Percentiles rank a stretch among this genome's conserved stretches.
Conservation (phyloP, 2,329 filamentous ascomycete genomes). For the Hortaea werneckii region DNA sequence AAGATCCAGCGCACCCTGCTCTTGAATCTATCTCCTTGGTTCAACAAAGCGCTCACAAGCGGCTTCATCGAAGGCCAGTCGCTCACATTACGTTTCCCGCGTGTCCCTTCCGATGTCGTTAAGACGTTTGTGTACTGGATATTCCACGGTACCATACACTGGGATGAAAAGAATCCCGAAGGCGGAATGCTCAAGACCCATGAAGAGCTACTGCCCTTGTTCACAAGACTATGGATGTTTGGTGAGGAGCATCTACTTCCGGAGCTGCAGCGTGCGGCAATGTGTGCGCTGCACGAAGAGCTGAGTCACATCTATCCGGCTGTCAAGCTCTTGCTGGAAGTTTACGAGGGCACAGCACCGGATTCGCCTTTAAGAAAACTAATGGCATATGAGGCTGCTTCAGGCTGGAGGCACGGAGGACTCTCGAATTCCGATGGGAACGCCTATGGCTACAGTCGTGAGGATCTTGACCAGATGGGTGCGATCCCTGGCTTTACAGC, state of each 20-base stretch:
- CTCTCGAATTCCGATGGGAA: background rate
- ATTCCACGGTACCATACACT: background rate
- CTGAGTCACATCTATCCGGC: background rate
- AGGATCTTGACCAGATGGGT: background rate
- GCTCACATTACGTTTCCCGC: background rate
- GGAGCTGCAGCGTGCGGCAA: background rate
- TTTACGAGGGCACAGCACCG: background rate
- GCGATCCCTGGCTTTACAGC: background rate
- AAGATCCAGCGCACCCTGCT: background rate
- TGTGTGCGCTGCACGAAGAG: background rate
- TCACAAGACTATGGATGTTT: background rate
- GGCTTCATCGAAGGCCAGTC: background rate
- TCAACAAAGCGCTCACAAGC: background rate
- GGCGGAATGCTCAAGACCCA: background rate
- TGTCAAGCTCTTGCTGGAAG: background rate
- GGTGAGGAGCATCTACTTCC: background rate
- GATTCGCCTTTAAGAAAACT: background rate
- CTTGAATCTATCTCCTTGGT: background rate
- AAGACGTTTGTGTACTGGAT: background rate
- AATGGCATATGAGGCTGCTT: too few relatives aligned
- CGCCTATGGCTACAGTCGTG: background rate
- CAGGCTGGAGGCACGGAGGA: too few relatives aligned
- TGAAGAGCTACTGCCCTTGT: background rate
- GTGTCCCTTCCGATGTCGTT: background rate
- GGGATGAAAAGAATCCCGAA: background rate